Evolutionary conservation across 768 basidiomycete species (phyloP).

Genomic region (Mycena albidolilacea): DNA sequence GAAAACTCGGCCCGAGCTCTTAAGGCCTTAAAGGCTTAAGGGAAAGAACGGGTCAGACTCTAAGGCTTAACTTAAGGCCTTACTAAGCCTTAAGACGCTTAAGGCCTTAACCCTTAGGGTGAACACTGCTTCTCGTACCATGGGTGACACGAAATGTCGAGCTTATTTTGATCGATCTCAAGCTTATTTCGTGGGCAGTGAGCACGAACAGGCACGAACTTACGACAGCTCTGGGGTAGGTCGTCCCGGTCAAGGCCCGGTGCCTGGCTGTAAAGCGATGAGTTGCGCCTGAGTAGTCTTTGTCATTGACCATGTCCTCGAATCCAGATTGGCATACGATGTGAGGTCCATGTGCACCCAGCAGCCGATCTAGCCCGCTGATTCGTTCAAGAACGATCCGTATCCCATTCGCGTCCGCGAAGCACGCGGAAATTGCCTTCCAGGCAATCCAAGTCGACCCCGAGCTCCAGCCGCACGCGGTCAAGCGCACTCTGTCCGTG

Average conservation of each 20-base stretch:
- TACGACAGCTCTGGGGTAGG: neutral
- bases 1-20: too few relatives aligned
- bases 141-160: neutral
- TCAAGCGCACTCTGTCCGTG: constrained; percentile 78
- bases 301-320: constrained; percentile 36
- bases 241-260: neutral
- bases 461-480: constrained; percentile 87
- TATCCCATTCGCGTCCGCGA: constrained; percentile 81
- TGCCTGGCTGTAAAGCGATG: neutral
- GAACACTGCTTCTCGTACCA: neutral
- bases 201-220: constrained; percentile 12
- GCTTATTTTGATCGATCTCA: too few relatives aligned
- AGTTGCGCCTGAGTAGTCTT: constrained; percentile 6
- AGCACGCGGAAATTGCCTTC: constrained; percentile 87
- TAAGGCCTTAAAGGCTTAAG: too few relatives aligned
- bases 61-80: too few relatives aligned
- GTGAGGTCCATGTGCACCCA: constrained; percentile 34
- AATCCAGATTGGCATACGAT: constrained; percentile 45
- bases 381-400: constrained; percentile 67
- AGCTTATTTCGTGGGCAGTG: neutral
- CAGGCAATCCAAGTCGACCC: constrained; percentile 89
- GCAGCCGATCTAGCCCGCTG: constrained; percentile 17
- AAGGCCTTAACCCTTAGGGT: too few relatives aligned
- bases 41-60: too few relatives aligned
- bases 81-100: too few relatives aligned